phyloP scores from a whole-genome alignment of 106 monocot genomes.

The Ottelia alismoides region DNA sequence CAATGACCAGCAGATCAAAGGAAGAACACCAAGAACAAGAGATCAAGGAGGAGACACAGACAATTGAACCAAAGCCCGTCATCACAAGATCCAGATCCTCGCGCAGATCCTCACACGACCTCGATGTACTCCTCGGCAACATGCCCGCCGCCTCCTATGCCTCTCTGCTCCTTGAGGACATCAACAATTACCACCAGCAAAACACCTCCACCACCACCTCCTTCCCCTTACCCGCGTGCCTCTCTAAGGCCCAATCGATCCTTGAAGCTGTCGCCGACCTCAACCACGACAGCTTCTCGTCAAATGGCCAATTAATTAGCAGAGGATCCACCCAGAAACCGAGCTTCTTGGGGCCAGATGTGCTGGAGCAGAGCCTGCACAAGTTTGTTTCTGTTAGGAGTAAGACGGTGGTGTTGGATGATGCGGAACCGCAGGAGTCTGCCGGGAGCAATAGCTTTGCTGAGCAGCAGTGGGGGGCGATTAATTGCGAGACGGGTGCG shows the following conservation, averaged over 20 bases:
- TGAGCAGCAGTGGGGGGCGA: slow-evolving; percentile 36
- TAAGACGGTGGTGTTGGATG: slow-evolving; percentile 12
- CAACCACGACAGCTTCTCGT: slow-evolving; percentile 28
- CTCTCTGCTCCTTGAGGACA: slow-evolving; percentile 71
- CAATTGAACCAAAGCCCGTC: too few species aligned
- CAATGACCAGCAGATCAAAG: too few species aligned
- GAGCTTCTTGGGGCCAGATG: slow-evolving; percentile 21
- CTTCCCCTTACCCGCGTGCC: slow-evolving; percentile 80
- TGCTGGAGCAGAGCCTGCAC: slow-evolving; percentile 70
- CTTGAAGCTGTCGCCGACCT: slow-evolving; percentile 94
- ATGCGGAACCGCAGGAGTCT: slow-evolving; percentile 76
- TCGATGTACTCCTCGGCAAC: slow-evolving; percentile 20
- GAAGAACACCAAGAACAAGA: too few species aligned
- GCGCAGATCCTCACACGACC: slow-evolving; percentile 48
- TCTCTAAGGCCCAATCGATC: slow-evolving; percentile 91
- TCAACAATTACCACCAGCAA: slow-evolving; percentile 68
- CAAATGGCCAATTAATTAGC: slow-evolving; percentile 4
- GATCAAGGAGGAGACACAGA: too few species aligned
- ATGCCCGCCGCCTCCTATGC: slow-evolving; percentile 23
- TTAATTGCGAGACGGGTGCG: slow-evolving; percentile 34
- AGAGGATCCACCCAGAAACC: slow-evolving; percentile 6
- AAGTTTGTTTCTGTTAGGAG: slow-evolving; percentile 62
- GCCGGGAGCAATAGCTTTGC: slow-evolving; percentile 88
- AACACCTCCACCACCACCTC: slow-evolving; percentile 12
- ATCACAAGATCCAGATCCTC: slow-evolving; percentile 44